A percentile compares a stretch with the other conserved stretches of the same genome.
phyloP scores from a whole-genome alignment of 495 filamentous ascomycete species.

The Daldinia loculata region DNA sequence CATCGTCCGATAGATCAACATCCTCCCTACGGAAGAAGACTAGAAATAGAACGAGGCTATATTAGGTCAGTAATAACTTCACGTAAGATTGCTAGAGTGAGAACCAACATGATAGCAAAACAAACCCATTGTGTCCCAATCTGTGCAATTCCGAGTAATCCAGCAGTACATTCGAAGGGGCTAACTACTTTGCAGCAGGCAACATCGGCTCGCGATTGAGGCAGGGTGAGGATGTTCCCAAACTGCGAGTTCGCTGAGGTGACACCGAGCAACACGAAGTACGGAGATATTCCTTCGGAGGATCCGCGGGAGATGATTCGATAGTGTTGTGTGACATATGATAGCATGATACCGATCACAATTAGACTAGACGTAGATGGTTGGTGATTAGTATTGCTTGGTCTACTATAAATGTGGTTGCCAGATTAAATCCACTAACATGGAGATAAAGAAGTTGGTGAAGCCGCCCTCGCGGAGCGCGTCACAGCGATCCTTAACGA shows the following conservation, averaged over 20 bases:
- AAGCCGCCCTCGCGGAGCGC: slow-evolving; percentile 61
- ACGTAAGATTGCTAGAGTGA: neutral
- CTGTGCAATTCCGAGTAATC: slow-evolving; percentile 85
- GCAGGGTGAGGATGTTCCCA: slow-evolving; percentile 88
- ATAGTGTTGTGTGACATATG: slow-evolving; percentile 93
- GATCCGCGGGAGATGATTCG: slow-evolving; percentile 87
- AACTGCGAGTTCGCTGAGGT: slow-evolving; percentile 88
- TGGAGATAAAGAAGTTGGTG: slow-evolving; percentile 69
- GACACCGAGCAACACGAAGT: slow-evolving; percentile 90
- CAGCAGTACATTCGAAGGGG: slow-evolving; percentile 83
- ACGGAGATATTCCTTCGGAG: slow-evolving; percentile 95
- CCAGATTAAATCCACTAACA: slow-evolving; percentile 53
- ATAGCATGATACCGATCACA: slow-evolving; percentile 87
- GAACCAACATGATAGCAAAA: slow-evolving; percentile 87
- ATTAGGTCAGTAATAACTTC: slow-evolving; percentile 14
- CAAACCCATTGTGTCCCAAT: slow-evolving; percentile 90
- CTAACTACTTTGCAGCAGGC: slow-evolving; percentile 83
- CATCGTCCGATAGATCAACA: slow-evolving; percentile 58
- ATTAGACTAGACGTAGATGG: slow-evolving; percentile 68
- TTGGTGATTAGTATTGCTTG: slow-evolving; percentile 9
- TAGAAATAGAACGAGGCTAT: slow-evolving; percentile 83
- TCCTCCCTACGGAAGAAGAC: slow-evolving; percentile 79
- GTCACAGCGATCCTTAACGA: slow-evolving; percentile 56
- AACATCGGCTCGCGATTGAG: slow-evolving; percentile 77
- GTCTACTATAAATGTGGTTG: neutral